Evolutionary conservation across 768 basidiomycete genomes (phyloP), one percentile per base, ranked within the genome.

Genomic region (Roridomyces roridus): DNA sequence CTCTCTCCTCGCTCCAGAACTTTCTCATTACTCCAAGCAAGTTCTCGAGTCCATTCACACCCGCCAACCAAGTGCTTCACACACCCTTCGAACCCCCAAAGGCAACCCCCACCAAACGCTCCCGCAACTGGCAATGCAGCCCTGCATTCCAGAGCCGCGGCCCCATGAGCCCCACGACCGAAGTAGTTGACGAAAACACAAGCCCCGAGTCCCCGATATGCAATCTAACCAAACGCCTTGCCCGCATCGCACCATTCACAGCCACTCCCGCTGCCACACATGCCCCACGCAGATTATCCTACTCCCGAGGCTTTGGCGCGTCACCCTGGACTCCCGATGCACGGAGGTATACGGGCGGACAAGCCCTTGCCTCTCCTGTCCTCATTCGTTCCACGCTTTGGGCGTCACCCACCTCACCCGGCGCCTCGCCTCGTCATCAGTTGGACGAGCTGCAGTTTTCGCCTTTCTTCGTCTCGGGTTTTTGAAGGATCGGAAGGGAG

Each of bases 331-430:
- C 53, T 26, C 61, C 61, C 45, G 53, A 63, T 18, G 23, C 36
- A 31, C 34, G 41, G 5, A 44, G 41, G 5, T 48, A 42, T 42
- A n/a, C n/a, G n/a, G n/a, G n/a, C n/a, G 28, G 24, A 11, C 48
- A 59, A 46, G 45, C 44, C 23, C 61, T 63, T 36, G 61, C 61
- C 25, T 63, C 61, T 31, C 61, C 61, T 17, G 61, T 55, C 42
- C 34, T 63, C 21, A 58, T 63, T 40, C 57, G 57, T 26, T 59
- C 61, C 21, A 28, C 56, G 21, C 46, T 51, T 6, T 47, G 54
- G 52, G 24, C 46, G 35, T n/a, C n/a, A n/a, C 29, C 47, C 43
- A 26, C 41, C n/a, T 51, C 52, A 24, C 50, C 60, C 26, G 39
- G 43, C 49, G 29, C 53, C 25, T 51, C 61, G 28, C 61, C 57